These are phyloP conservation scores for Kregervanrija pseudodelftensis DNA, from an alignment of 805 yeast genomes.

Conservation along the genomic window DNA sequence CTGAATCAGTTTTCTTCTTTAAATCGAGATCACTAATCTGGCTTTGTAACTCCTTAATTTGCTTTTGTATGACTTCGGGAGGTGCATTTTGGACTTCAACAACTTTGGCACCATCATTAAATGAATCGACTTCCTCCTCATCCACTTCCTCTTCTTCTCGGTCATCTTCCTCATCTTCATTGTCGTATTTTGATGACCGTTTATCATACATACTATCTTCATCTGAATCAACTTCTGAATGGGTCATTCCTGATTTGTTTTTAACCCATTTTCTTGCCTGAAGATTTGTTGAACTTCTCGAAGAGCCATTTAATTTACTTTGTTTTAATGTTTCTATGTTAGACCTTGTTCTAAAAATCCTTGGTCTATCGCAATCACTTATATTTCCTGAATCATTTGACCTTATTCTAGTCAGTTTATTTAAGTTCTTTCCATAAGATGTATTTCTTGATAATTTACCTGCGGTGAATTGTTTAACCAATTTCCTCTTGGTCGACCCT, in stretches of 20 bases:
- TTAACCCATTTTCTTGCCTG: constrained; percentile 17
- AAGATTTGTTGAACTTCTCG: background rate
- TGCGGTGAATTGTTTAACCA: constrained; percentile 28
- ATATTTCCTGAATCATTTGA: constrained; percentile 19
- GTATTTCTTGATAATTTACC: constrained; percentile 27
- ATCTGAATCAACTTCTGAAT: too few species aligned
- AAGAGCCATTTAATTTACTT: too few species aligned
- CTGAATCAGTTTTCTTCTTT: too few species aligned
- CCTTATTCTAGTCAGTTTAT: constrained; percentile 26
- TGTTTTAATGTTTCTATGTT: constrained; percentile 8
- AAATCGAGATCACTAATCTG: background rate
- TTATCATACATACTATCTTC: too few species aligned
- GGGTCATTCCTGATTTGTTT: too few species aligned
- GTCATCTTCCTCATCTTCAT: constrained; percentile 10
- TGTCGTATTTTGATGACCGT: too few species aligned
- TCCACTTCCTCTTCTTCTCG: constrained; percentile 13
- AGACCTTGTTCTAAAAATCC: constrained; percentile 19
- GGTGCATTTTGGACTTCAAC: constrained; percentile 11
- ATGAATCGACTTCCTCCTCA: constrained; percentile 37
- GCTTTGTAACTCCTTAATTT: too few species aligned
- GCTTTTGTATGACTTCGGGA: background rate
- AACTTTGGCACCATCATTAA: constrained; percentile 30
- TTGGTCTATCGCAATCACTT: constrained; percentile 17
- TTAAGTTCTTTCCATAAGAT: constrained; percentile 29
- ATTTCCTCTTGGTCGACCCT: constrained; percentile 16